Evolutionary conservation across 1,139 yeast species (phyloP).

Genomic region (Magnusiomyces clavatus): DNA sequence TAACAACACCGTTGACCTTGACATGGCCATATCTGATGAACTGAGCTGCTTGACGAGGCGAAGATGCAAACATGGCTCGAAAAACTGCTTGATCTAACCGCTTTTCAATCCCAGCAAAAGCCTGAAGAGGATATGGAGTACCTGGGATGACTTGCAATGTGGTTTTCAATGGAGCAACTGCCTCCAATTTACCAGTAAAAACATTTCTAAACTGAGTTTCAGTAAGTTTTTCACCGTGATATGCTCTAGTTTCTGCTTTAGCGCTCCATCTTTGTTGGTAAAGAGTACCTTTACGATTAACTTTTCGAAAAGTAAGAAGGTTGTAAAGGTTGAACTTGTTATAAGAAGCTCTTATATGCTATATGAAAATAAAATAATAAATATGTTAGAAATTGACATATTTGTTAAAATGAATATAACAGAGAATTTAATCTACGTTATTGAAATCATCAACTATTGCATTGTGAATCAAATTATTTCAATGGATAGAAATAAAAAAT

Average conservation of each 20-base stretch:
- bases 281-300: conserved; percentile 51
- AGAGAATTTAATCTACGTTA: no score
- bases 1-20: conserved; percentile 68
- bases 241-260: conserved; percentile 86
- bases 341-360: conserved; percentile 80
- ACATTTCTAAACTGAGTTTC: conserved; percentile 72
- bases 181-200: conserved; percentile 67
- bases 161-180: conserved; percentile 58
- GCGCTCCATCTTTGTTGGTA: conserved; percentile 91
- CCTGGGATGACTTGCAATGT: conserved; percentile 28
- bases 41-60: conserved; percentile 89
- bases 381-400: background rate
- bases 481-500: no score
- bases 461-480: no score
- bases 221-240: conserved; percentile 90
- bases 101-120: conserved; percentile 81
- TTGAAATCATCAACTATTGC: no score
- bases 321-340: conserved; percentile 89
- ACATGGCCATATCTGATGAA: conserved; percentile 80
- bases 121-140: conserved; percentile 74
- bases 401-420: background rate
- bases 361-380: background rate
- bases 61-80: conserved; percentile 89
- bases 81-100: conserved; percentile 84
- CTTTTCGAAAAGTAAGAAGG: conserved; percentile 38